Conservation (phyloP, 2,329 filamentous ascomycete species). For the Tolypocladium ovalisporum region DNA sequence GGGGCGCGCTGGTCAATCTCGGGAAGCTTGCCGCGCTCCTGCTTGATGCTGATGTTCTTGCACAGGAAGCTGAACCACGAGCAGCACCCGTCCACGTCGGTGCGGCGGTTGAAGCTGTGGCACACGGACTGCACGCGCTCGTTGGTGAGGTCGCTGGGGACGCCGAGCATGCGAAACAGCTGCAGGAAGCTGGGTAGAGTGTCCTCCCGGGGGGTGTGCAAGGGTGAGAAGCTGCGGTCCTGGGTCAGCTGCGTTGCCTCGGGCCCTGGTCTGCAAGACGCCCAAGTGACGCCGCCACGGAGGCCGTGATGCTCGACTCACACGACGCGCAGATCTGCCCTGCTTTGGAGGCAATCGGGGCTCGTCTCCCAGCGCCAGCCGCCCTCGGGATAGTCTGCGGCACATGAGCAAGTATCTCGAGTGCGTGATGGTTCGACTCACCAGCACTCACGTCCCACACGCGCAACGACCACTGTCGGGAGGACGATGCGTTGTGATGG, state of each 20-base stretch:
- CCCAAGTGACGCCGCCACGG: too few relatives aligned
- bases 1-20: conserved; percentile 13
- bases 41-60: conserved; percentile 18
- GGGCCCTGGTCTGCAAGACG: too few relatives aligned
- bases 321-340: conserved; percentile 17
- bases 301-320: conserved; percentile 7
- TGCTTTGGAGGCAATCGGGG: conserved; percentile 10
- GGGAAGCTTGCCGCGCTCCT: conserved; percentile 6
- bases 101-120: conserved; percentile 21
- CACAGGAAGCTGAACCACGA: conserved; percentile 25
- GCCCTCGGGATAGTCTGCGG: conserved; percentile 8
- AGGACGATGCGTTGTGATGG: not conserved
- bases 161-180: conserved; percentile 16
- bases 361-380: conserved; percentile 12
- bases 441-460: not conserved
- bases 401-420: not conserved
- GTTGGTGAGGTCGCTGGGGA: conserved; percentile 18
- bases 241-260: not conserved
- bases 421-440: not conserved
- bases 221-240: conserved; percentile 15
- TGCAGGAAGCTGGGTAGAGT: conserved; percentile 12
- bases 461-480: not conserved
- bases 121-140: conserved; percentile 19
- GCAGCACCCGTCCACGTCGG: conserved; percentile 11
- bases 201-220: conserved; percentile 13